These are phyloP conservation scores for Saccharomyces kudriavzevii DNA, from an alignment of 805 yeast species.

Conservation along the genomic window DNA sequence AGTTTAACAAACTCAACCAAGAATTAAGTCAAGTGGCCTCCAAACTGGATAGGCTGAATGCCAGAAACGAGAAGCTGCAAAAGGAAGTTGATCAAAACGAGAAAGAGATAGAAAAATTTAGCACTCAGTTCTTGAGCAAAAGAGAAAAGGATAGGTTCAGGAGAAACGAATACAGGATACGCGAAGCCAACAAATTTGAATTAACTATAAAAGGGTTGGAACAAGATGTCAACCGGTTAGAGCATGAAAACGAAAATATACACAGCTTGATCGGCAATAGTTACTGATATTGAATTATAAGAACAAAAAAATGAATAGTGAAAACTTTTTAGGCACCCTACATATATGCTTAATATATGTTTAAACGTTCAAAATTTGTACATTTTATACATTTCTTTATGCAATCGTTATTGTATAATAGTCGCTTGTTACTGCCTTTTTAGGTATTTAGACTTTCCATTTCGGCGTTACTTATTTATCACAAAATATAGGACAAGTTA, in stretches of 20 bases:
- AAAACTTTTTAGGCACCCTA: too few relatives aligned
- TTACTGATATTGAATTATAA: not conserved
- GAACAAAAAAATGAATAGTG: not conserved
- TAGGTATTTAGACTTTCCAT: too few relatives aligned
- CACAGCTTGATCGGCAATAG: constrained; percentile 9
- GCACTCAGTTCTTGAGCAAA: constrained; percentile 15
- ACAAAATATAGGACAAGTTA: too few relatives aligned
- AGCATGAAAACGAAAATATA: constrained; percentile 24
- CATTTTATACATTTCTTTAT: not conserved
- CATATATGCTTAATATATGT: too few relatives aligned
- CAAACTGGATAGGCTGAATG: constrained; percentile 17
- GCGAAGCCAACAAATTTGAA: constrained; percentile 25
- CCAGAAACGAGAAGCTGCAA: constrained; percentile 19
- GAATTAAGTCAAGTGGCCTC: constrained; percentile 17
- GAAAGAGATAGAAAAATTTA: constrained; percentile 18
- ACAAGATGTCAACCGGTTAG: constrained; percentile 29
- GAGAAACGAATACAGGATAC: constrained; percentile 19
- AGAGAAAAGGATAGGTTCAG: constrained; percentile 17
- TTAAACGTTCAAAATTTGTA: too few relatives aligned
- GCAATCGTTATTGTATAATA: not conserved
- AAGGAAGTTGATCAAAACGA: constrained; percentile 20
- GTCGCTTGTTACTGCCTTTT: too few relatives aligned
- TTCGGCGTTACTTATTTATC: too few relatives aligned
- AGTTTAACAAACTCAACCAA: constrained; percentile 13
- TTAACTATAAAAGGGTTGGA: constrained; percentile 27